phyloP scores from a whole-genome alignment of 176 grass and related monocot genomes.

The Calamus simplicifolius region DNA sequence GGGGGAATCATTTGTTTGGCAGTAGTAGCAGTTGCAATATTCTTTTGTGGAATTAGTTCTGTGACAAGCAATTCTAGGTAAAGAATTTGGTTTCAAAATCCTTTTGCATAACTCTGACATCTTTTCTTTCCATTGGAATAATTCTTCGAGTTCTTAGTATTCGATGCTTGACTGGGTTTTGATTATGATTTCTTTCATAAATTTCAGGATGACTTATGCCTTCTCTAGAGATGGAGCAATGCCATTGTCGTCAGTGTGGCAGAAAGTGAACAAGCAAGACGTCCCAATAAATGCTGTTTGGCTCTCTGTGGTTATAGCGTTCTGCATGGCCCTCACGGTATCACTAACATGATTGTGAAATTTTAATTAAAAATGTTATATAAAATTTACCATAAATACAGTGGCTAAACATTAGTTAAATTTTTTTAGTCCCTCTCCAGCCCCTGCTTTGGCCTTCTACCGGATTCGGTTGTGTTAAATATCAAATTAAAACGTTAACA shows the following conservation, averaged over 20 bases:
- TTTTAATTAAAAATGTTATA: too few species aligned
- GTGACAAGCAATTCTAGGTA: slow-evolving; percentile 85
- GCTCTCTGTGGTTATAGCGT: slow-evolving; percentile 53
- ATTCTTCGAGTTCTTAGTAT: too few species aligned
- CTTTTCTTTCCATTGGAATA: too few species aligned
- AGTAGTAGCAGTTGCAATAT: slow-evolving; percentile 55
- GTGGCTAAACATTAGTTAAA: too few species aligned
- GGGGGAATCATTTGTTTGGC: slow-evolving; percentile 72
- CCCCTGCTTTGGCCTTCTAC: too few species aligned
- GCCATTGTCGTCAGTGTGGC: slow-evolving; percentile 73
- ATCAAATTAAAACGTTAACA: too few species aligned
- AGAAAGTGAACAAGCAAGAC: slow-evolving; percentile 79
- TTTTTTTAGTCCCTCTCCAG: too few species aligned
- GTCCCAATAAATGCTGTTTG: slow-evolving; percentile 90
- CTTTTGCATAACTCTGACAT: too few species aligned
- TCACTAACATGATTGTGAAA: too few species aligned
- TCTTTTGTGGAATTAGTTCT: slow-evolving; percentile 75
- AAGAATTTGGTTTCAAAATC: background rate
- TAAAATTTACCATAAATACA: too few species aligned
- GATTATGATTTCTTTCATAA: background rate
- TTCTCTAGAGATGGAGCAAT: slow-evolving; percentile 95
- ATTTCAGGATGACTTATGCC: slow-evolving; percentile 66
- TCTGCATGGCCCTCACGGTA: slow-evolving; percentile 86
- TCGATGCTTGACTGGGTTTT: too few species aligned
- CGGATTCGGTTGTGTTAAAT: too few species aligned